Evolutionary conservation across 1,139 yeast species (phyloP).

Genomic region (Candida frijolesensis): DNA sequence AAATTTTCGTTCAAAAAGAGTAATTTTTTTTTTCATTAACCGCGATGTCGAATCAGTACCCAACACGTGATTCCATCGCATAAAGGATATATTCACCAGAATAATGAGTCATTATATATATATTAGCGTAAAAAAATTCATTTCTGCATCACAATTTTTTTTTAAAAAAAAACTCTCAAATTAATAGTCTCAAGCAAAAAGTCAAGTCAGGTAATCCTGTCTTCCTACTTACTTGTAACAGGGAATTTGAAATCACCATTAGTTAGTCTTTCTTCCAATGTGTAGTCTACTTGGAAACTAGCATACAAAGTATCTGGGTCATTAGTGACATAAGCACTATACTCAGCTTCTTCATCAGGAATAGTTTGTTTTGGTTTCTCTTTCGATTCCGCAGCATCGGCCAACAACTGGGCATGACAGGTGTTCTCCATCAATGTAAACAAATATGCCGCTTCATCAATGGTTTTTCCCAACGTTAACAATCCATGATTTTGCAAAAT

Average conservation of each 20-base stretch:
- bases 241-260: slow-evolving; percentile 11
- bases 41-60: slow-evolving; percentile 45
- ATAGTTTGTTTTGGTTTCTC: slow-evolving; percentile 33
- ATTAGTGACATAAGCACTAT: slow-evolving; percentile 57
- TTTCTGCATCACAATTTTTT: too few relatives aligned
- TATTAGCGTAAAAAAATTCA: neutral
- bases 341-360: slow-evolving; percentile 63
- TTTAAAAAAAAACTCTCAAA: too few relatives aligned
- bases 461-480: slow-evolving; percentile 71
- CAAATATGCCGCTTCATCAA: slow-evolving; percentile 79
- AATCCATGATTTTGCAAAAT: slow-evolving; percentile 79
- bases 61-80: neutral
- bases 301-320: slow-evolving; percentile 65
- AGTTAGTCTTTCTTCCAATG: slow-evolving; percentile 18
- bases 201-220: too few relatives aligned
- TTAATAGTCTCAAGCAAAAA: too few relatives aligned
- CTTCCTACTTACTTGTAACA: too few relatives aligned
- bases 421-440: slow-evolving; percentile 67
- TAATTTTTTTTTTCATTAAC: slow-evolving; percentile 22
- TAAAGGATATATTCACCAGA: neutral
- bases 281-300: slow-evolving; percentile 62
- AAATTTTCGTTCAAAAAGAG: slow-evolving; percentile 13
- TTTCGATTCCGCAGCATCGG: slow-evolving; percentile 25
- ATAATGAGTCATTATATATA: neutral
- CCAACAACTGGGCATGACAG: slow-evolving; percentile 72